Percentiles rank a stretch among this genome's conserved stretches.
Conservation (phyloP, 2,329 filamentous ascomycete genomes). For the Ophiostoma ips region DNA sequence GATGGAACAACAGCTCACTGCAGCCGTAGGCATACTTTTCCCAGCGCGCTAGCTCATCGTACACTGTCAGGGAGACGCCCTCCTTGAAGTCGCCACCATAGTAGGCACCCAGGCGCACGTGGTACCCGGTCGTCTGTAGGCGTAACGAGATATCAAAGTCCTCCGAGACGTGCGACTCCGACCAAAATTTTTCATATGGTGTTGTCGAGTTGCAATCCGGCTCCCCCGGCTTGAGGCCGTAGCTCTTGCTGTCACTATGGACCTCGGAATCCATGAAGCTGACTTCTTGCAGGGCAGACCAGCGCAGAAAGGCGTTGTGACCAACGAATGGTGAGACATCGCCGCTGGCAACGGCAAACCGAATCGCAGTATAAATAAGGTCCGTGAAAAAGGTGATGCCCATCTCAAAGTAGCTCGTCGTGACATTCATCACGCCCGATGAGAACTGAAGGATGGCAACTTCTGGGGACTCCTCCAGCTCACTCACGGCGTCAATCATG, state of each 20-base stretch:
- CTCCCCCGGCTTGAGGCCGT: background rate
- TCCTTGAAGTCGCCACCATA: constrained; percentile 66
- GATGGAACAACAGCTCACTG: constrained; percentile 70
- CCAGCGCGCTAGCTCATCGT: constrained; percentile 73
- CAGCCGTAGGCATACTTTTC: constrained; percentile 80
- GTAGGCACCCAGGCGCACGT: constrained; percentile 59
- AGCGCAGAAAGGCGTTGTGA: constrained; percentile 63
- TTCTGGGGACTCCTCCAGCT: constrained; percentile 68
- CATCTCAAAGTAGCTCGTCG: constrained; percentile 58
- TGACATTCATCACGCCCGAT: constrained; percentile 67
- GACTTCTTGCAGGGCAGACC: constrained; percentile 62
- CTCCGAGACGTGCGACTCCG: constrained; percentile 64
- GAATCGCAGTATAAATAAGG: constrained; percentile 62
- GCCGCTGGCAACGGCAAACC: constrained; percentile 60
- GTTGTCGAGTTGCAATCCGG: constrained; percentile 33
- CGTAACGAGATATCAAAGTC: constrained; percentile 74
- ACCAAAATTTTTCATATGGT: constrained; percentile 72
- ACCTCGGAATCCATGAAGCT: constrained; percentile 53
- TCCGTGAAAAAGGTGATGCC: constrained; percentile 61
- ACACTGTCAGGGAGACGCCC: constrained; percentile 70
- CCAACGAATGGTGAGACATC: constrained; percentile 69
- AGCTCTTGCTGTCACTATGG: background rate
- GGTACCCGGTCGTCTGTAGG: constrained; percentile 57
- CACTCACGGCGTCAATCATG: constrained; percentile 62
- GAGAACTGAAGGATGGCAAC: constrained; percentile 69